Percentiles rank a stretch among this genome's conserved stretches.
phyloP scores from a whole-genome alignment of 2,329 filamentous ascomycete genomes.

The Coniochaeta prunicola region DNA sequence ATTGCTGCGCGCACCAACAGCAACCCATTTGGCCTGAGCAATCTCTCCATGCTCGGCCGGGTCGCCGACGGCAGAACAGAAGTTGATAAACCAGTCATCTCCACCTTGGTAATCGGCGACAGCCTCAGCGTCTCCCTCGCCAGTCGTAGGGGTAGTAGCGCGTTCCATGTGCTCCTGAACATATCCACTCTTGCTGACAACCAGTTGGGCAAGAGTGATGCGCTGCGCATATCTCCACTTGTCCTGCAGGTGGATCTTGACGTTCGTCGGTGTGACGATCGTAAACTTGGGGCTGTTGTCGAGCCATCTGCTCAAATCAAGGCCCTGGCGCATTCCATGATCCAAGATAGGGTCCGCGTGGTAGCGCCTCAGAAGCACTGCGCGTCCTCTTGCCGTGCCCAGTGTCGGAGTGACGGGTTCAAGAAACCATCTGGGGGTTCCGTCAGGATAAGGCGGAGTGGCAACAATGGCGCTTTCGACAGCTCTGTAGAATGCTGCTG shows the following conservation, averaged over 20 bases:
- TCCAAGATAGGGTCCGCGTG: conserved; percentile 31
- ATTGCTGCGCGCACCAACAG: conserved; percentile 32
- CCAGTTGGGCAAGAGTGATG: conserved; percentile 27
- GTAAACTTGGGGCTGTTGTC: conserved; percentile 57
- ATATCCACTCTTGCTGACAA: conserved; percentile 28
- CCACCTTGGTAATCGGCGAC: conserved; percentile 3
- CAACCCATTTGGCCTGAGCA: conserved; percentile 33
- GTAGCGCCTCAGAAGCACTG: conserved; percentile 59
- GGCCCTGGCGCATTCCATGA: conserved; percentile 18
- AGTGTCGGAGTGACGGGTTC: conserved; percentile 52
- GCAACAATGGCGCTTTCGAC: conserved; percentile 48
- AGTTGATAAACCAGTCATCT: conserved; percentile 22
- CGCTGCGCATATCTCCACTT: conserved; percentile 35
- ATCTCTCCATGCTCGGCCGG: conserved; percentile 26
- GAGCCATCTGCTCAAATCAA: conserved; percentile 44
- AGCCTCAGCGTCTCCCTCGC: neutral
- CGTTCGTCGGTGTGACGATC: conserved; percentile 28
- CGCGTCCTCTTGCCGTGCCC: conserved; percentile 56
- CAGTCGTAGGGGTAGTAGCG: conserved; percentile 17
- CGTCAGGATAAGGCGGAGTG: conserved; percentile 20
- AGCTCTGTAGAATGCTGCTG: conserved; percentile 29
- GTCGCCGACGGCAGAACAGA: conserved; percentile 33
- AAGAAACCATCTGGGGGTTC: conserved; percentile 50
- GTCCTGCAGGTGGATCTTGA: conserved; percentile 35
- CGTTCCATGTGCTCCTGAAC: conserved; percentile 28